phyloP scores from a whole-genome alignment of 2,329 filamentous ascomycete species.

The Pyrenophora graminea region DNA sequence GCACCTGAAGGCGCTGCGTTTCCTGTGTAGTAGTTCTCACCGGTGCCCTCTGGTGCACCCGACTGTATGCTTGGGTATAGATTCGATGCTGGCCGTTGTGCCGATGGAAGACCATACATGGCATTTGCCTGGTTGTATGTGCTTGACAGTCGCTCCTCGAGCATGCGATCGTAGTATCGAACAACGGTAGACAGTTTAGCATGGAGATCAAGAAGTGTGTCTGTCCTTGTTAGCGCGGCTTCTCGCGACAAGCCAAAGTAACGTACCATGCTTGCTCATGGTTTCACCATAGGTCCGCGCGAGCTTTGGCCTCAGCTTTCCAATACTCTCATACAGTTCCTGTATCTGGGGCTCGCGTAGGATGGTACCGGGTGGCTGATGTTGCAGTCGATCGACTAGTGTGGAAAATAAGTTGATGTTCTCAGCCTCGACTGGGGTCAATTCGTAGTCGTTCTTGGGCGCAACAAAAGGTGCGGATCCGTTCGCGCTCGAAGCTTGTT shows the following conservation, averaged over 20 bases:
- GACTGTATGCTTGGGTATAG: conserved; percentile 71
- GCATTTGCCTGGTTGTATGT: conserved; percentile 79
- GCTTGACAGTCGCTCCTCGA: conserved; percentile 91
- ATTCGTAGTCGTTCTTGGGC: conserved; percentile 90
- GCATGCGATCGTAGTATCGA: conserved; percentile 95
- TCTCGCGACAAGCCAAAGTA: neutral
- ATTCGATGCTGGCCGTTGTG: conserved; percentile 55
- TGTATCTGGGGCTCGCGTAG: conserved; percentile 97
- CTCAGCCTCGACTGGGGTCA: conserved; percentile 90
- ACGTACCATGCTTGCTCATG: conserved; percentile 96
- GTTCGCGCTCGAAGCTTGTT: conserved; percentile 66
- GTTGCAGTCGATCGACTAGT: conserved; percentile 89
- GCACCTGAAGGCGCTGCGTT: conserved; percentile 58
- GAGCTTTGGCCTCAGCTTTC: conserved; percentile 87
- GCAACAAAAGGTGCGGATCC: conserved; percentile 54
- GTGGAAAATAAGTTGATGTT: conserved; percentile 97
- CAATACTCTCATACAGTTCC: conserved; percentile 96
- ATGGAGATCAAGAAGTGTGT: conserved; percentile 90
- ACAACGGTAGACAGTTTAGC: conserved; percentile 95
- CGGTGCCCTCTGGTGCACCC: conserved; percentile 48
- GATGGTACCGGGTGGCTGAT: conserved; percentile 93
- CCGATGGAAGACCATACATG: conserved; percentile 45
- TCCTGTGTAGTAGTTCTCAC: conserved; percentile 82
- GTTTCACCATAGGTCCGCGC: conserved; percentile 96
- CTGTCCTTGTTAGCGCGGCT: conserved; percentile 55